phyloP scores from a whole-genome alignment of 805 yeast species.

The Candida suzukii region DNA sequence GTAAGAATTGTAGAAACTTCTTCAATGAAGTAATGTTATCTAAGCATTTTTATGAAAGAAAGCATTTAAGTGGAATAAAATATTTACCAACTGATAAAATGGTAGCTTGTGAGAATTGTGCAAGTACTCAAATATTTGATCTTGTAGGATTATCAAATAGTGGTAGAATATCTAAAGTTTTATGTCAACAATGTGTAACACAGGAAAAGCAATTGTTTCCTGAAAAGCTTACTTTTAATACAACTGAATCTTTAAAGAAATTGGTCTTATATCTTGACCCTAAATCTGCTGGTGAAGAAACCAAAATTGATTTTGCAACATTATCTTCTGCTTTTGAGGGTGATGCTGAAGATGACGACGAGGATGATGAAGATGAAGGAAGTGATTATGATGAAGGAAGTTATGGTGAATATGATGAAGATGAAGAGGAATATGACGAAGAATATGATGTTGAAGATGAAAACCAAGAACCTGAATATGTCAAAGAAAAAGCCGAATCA shows the following conservation, averaged over 20 bases:
- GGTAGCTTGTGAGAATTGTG: not conserved
- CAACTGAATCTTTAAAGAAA: not conserved
- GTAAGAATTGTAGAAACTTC: not conserved
- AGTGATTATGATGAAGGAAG: not conserved
- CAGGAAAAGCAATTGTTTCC: not conserved
- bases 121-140: not conserved
- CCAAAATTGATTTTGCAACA: not conserved
- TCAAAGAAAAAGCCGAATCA: not conserved
- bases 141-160: not conserved
- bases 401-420: not conserved
- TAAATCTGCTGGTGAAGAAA: not conserved
- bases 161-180: not conserved
- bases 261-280: not conserved
- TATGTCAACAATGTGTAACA: not conserved
- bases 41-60: not conserved
- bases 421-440: not conserved
- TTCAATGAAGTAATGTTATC: not conserved
- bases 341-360: not conserved
- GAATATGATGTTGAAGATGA: not conserved
- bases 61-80: not conserved
- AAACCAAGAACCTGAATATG: not conserved
- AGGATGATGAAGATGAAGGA: not conserved
- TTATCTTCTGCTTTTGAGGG: not conserved
- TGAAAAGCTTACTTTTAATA: not conserved
- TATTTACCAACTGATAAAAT: not conserved